Evolutionary conservation across 805 yeast species (phyloP).

Genomic region (Starmerella gropengiesseri): DNA sequence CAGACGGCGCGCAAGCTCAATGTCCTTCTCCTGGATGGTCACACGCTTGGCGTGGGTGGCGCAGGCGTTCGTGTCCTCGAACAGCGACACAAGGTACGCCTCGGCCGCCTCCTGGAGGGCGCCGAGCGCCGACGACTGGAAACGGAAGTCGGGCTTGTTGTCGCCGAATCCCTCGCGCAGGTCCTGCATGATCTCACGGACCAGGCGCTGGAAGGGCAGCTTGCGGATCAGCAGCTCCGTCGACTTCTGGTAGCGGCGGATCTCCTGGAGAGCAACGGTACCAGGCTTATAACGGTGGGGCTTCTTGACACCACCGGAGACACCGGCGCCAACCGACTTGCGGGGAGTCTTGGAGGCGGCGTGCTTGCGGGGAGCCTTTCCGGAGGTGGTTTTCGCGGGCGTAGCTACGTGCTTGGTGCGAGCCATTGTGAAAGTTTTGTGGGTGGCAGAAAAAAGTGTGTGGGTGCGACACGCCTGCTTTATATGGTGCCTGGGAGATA

Average conservation of each 20-base stretch:
- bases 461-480: constrained; percentile 3
- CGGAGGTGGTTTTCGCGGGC: constrained; percentile 84
- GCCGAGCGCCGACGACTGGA: constrained; percentile 83
- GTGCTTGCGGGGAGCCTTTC: constrained; percentile 88
- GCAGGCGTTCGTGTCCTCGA: constrained; percentile 84
- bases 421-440: constrained; percentile 24
- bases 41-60: constrained; percentile 92
- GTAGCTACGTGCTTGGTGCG: constrained; percentile 49
- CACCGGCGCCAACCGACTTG: constrained; percentile 66
- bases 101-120: constrained; percentile 85
- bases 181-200: constrained; percentile 81
- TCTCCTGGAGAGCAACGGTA: constrained; percentile 86
- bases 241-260: constrained; percentile 83
- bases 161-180: constrained; percentile 48
- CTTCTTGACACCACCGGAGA: constrained; percentile 81
- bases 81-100: constrained; percentile 75
- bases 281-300: constrained; percentile 94
- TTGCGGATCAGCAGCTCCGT: constrained; percentile 80
- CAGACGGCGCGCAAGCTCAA: constrained; percentile 50
- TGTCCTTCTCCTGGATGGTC: constrained; percentile 84
- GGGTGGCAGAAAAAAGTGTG: background rate
- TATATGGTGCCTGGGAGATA: constrained; percentile 7
- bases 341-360: constrained; percentile 85
- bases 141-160: constrained; percentile 44
- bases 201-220: constrained; percentile 84